Conservation (phyloP, 2,329 filamentous ascomycete genomes). For the Mycosphaerella sp. region DNA sequence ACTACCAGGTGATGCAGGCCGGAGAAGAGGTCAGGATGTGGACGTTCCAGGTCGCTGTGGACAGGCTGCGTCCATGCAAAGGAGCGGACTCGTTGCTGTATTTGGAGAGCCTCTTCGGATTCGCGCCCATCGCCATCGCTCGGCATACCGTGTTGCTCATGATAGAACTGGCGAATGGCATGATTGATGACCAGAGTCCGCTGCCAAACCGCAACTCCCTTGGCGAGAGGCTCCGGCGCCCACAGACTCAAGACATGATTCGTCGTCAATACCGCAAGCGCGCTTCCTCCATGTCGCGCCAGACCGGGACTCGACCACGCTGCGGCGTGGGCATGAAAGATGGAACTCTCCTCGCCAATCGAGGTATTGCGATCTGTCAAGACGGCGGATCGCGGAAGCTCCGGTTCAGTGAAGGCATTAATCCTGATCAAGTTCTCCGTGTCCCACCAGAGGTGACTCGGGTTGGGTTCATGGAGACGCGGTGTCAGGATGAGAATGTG, state of each 20-base stretch:
- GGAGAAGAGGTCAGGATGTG: constrained; percentile 4
- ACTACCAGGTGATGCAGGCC: constrained; percentile 33
- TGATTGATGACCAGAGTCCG: constrained; percentile 50
- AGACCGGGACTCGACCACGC: constrained; percentile 54
- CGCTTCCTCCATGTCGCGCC: constrained; percentile 48
- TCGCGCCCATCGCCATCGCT: constrained; percentile 19
- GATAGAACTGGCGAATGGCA: constrained; percentile 38
- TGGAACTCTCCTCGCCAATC: constrained; percentile 53
- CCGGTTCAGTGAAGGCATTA: constrained; percentile 48
- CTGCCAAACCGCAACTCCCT: constrained; percentile 44
- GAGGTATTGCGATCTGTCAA: constrained; percentile 46
- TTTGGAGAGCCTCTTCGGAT: constrained; percentile 20
- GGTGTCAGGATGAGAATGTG: constrained; percentile 46
- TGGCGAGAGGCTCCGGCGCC: constrained; percentile 42
- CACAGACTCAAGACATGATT: constrained; percentile 53
- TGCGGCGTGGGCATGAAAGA: constrained; percentile 44
- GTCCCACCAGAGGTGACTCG: constrained; percentile 3
- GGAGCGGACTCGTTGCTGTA: constrained; percentile 36
- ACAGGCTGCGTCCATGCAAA: constrained; percentile 37
- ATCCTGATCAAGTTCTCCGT: constrained; percentile 38
- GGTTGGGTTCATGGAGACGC: constrained; percentile 19
- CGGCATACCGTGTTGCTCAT: constrained; percentile 8
- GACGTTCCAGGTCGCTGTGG: constrained; percentile 12
- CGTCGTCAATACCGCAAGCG: constrained; percentile 51
- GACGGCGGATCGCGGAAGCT: constrained; percentile 43